Conservation (phyloP, 202 grass and related monocot species). For the Tripidium arundinaceum region DNA sequence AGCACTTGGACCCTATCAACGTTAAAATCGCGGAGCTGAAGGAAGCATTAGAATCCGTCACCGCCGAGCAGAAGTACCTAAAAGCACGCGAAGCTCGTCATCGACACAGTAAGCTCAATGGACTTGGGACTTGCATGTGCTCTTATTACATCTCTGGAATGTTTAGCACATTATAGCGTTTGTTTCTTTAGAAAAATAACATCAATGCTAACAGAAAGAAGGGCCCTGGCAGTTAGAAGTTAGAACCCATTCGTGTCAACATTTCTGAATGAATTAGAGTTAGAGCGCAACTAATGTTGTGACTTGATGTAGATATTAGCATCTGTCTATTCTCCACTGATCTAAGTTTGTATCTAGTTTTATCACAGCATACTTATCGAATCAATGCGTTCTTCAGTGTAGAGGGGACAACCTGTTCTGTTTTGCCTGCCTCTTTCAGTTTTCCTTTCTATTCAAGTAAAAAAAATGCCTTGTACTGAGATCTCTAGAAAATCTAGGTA, state of each 20-base stretch:
- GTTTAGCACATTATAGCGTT: background rate
- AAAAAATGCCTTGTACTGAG: background rate
- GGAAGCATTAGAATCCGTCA: constrained; percentile 95
- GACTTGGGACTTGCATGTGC: constrained; percentile 1
- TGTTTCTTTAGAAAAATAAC: background rate
- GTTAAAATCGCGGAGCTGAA: constrained; percentile 96
- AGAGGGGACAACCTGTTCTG: background rate
- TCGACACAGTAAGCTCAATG: constrained; percentile 73
- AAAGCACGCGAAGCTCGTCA: constrained; percentile 92
- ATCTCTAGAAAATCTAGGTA: background rate
- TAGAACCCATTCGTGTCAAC: background rate
- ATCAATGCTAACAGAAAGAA: background rate
- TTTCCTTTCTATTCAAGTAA: background rate
- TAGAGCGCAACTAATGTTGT: background rate
- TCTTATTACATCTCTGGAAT: background rate
- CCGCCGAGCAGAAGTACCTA: constrained; percentile 87
- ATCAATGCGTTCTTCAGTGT: background rate
- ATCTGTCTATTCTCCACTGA: background rate
- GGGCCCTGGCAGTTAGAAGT: background rate
- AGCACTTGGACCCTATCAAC: constrained; percentile 96
- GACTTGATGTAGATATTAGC: background rate
- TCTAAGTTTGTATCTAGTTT: background rate
- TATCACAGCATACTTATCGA: background rate
- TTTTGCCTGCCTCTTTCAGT: background rate
- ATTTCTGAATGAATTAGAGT: background rate